Evolutionary conservation across 1,139 yeast species (phyloP), one percentile per base, ranked within the genome.

Genomic region (Scheffersomyces insectosa): DNA sequence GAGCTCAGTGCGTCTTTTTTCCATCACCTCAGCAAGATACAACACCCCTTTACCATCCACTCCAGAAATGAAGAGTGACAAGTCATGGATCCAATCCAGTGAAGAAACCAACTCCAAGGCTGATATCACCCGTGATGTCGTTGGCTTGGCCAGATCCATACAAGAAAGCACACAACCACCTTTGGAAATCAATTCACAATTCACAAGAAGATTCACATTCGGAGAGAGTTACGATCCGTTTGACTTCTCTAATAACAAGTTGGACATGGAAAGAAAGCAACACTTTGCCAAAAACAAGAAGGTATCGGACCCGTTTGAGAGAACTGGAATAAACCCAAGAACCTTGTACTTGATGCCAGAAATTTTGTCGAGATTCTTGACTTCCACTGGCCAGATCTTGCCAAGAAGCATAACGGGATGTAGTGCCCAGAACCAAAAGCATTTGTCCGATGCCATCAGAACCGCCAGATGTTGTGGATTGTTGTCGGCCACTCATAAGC

Each of bases 381-480:
- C 83, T 7, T 64, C 80, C 25, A 77, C 88, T 0, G 95, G 95
- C 14, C 84, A 80, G 59, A 84, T 86, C 31, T 65, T 80, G 41
- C 83, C 86, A 30, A 72, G 89, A 52, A 77, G 78, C 37, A 77
- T 80, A n/a, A 85, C 91, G 3, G 88, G 88, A 7, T 73, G 88
- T 50, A 74, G 70, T 35, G 70, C 73, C 8, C 73, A 70, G 51
- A 84, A 84, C 59, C 93, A 86, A 57, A 81, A 79, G 59, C 75
- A 75, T 53, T 65, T 86, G 56, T 69, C 86, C 1, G 82, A 76
- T 49, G 89, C 93, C 32, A 73, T 86, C 34, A 81, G 82, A 60
- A 74, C 90, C 51, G 83, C 89, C 6, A 80, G 88, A 61, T 77
- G 82, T 6, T 75, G 81, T 49, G 95, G 93, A 0, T 66, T 85